Conservation (phyloP, 2,329 filamentous ascomycete species). For the Aaosphaeria arxii region DNA sequence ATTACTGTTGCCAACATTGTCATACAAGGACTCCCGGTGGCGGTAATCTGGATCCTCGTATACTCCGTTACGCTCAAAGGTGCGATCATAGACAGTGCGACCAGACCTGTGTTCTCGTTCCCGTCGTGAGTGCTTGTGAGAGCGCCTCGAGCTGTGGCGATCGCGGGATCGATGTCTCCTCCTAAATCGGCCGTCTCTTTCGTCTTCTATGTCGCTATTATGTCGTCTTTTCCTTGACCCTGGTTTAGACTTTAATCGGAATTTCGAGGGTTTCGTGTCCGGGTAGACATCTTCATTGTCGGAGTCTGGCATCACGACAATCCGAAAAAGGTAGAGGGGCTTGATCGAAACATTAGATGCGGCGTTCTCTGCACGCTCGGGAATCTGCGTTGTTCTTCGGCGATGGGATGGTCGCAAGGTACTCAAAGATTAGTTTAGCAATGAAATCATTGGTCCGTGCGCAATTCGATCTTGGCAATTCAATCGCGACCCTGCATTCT, state of each 20-base stretch:
- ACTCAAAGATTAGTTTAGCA: background rate
- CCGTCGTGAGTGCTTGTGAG: conserved; percentile 12
- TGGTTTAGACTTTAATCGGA: conserved; percentile 38
- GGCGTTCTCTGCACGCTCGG: no score
- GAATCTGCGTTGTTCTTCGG: no score
- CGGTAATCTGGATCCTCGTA: conserved; percentile 30
- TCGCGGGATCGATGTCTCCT: conserved; percentile 13
- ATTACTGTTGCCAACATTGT: conserved; percentile 28
- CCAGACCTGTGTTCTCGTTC: conserved; percentile 11
- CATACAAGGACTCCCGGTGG: conserved; percentile 31
- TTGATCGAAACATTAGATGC: no score
- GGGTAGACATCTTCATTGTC: background rate
- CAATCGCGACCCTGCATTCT: conserved; percentile 15
- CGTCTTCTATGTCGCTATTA: conserved; percentile 10
- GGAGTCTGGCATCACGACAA: no score
- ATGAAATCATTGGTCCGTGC: background rate
- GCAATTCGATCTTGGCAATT: conserved; percentile 1
- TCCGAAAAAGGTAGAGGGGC: no score
- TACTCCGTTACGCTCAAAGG: conserved; percentile 23
- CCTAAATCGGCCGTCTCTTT: conserved; percentile 6
- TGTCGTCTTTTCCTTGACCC: conserved; percentile 10
- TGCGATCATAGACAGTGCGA: conserved; percentile 15
- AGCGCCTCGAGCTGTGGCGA: conserved; percentile 9
- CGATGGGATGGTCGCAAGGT: no score
- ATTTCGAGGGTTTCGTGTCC: conserved; percentile 30